Evolutionary conservation across 2,329 filamentous ascomycete genomes (phyloP).

Genomic region (Diaporthe citrichinensis): DNA sequence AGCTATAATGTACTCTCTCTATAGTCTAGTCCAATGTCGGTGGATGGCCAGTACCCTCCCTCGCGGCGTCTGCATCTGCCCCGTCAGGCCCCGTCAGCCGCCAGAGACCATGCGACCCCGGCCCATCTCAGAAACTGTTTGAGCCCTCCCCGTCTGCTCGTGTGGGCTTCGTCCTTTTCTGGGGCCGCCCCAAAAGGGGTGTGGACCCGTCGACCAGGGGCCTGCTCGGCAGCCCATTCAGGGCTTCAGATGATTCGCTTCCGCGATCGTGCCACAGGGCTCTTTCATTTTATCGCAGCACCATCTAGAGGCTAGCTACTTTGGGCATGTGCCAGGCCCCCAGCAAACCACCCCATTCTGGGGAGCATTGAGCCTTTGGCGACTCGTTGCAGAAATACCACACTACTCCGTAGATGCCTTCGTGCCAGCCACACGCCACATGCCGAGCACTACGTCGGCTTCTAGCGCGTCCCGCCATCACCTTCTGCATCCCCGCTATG

Average conservation of each 20-base stretch:
- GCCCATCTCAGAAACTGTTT: constrained; percentile 27
- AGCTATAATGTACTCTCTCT: not conserved
- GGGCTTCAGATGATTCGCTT: constrained; percentile 40
- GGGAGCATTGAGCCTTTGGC: not conserved
- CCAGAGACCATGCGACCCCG: constrained; percentile 15
- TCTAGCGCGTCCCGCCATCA: constrained; percentile 1
- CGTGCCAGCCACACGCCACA: constrained; percentile 24
- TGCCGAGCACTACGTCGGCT: constrained; percentile 11
- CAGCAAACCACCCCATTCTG: not conserved
- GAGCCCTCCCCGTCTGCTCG: constrained; percentile 1
- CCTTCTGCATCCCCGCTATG: not conserved
- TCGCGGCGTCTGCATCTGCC: constrained; percentile 21
- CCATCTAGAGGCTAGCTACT: not conserved
- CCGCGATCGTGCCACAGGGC: constrained; percentile 34
- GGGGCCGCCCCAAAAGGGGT: constrained; percentile 37
- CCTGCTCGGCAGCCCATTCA: constrained; percentile 23
- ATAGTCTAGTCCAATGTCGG: not conserved
- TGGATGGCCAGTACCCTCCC: not conserved
- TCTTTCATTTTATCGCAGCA: constrained; percentile 11
- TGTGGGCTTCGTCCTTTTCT: constrained; percentile 24
- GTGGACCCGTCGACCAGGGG: constrained; percentile 32
- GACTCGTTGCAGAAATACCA: constrained; percentile 21
- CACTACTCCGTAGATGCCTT: not conserved
- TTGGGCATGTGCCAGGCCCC: constrained; percentile 15
- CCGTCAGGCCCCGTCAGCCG: constrained; percentile 25